Base-by-base conservation (phyloP, 1,139 yeast species). In the Protomyces macrosporus region DNA sequence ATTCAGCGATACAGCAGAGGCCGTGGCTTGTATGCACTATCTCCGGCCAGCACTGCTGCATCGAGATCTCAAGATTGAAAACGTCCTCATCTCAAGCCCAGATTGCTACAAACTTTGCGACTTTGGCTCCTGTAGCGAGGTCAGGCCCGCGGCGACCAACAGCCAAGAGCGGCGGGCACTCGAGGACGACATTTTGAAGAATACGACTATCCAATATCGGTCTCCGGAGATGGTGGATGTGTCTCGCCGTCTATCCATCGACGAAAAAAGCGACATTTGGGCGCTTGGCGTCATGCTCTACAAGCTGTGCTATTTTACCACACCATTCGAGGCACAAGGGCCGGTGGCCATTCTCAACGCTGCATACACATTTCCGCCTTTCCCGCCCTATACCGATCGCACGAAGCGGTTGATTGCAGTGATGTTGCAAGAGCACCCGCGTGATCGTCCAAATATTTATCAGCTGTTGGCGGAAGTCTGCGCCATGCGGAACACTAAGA, bases 121-220 rank as follows among this genome's bases (percentile, higher is more conserved):
- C 75, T 93, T 93, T 77, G 99, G 99, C 0, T 90, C 97, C 0
- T 88, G 96, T 0, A 87, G 91, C 33, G 83, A 82, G 23, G 85
- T 84, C 65, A 30, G 53, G 12, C 81, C 83, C 52, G 84, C 87
- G 3, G 95, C 96, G 1, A 77, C 80, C 65, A 82, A 80, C 67
- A 80, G 84, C 6, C 84, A 83, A 65, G 96, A 88, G 71, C 79
- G 86, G 70, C 85, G 85, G 62, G 76, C 81, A 14, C 75, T 91
- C 55, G 88, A 88, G 68, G 89, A 88, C 69, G 97, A 93, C 72
- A 83, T 93, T 65, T 84, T 88, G 78, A 86, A 86, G 68, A 95
- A 93, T 74, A 93, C 98, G 0, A 93, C 98, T 1, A 96, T 97
- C n/a, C 98, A 93, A 74, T 93, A 93, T 75, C 80, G 98, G 69